Conservation (phyloP, 495 filamentous ascomycete species). For the Penicillium pancosmium region DNA sequence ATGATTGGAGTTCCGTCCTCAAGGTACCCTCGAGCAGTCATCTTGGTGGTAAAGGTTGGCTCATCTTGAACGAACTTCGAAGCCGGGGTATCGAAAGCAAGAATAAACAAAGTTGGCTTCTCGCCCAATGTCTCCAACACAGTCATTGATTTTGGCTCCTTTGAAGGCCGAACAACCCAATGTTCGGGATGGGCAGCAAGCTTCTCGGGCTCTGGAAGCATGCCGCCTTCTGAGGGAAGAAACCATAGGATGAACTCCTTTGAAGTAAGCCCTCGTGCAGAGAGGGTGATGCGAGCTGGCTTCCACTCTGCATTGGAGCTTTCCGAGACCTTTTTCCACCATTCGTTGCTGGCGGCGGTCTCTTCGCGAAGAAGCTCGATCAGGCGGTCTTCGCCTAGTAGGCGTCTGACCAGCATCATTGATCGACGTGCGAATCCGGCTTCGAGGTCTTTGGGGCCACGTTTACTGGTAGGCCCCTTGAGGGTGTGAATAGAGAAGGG, state of each 20-base stretch:
- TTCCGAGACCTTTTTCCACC: not conserved
- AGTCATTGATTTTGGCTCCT: not conserved
- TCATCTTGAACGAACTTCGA: too few species aligned
- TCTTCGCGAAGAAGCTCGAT: not conserved
- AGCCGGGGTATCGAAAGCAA: too few species aligned
- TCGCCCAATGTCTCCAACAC: too few species aligned
- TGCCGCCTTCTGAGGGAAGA: not conserved
- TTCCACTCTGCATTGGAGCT: not conserved
- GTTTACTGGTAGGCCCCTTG: not conserved
- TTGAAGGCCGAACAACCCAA: slow-evolving; percentile 1
- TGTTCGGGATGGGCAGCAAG: slow-evolving; percentile 3
- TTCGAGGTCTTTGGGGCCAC: not conserved
- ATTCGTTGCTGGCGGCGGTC: not conserved
- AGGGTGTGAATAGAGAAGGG: not conserved
- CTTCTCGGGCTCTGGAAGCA: not conserved
- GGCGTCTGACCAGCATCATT: not conserved
- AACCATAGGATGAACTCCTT: slow-evolving; percentile 3
- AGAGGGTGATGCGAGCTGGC: not conserved
- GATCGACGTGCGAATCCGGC: not conserved
- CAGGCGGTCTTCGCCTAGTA: not conserved
- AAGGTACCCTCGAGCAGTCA: too few species aligned
- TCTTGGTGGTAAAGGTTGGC: too few species aligned
- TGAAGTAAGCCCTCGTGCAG: not conserved
- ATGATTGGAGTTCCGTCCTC: too few species aligned
- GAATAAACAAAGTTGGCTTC: too few species aligned